Percentiles rank a stretch among this genome's conserved stretches.
Conservation (phyloP, 306 rosid species). For the Quercus dentata region DNA sequence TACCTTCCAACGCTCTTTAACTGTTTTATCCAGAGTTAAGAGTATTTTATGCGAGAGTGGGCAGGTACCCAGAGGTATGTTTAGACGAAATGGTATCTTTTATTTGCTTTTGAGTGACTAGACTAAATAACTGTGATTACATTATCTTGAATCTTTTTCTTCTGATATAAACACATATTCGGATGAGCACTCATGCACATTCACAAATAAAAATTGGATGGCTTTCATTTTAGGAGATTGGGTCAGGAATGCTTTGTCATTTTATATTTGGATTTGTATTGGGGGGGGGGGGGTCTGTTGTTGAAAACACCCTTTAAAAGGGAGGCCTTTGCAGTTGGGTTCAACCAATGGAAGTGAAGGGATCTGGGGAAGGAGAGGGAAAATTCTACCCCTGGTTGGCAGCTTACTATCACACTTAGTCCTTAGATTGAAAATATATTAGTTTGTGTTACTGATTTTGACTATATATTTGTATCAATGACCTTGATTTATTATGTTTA, state of each 20-base stretch:
- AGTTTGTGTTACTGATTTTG: background rate
- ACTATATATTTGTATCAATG: background rate
- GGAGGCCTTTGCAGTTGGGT: background rate
- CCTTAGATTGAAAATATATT: background rate
- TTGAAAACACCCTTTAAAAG: background rate
- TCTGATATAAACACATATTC: background rate
- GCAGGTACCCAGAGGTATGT: constrained; percentile 59
- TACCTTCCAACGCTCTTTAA: constrained; percentile 63
- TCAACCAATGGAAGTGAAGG: background rate
- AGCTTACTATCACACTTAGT: background rate
- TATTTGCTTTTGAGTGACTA: background rate
- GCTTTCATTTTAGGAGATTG: background rate
- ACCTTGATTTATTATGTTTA: background rate
- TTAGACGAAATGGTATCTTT: background rate
- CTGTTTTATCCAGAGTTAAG: constrained; percentile 62
- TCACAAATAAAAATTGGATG: background rate
- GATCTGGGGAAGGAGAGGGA: background rate
- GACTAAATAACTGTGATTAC: background rate
- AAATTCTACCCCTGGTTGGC: background rate
- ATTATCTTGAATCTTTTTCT: background rate
- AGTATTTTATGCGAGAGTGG: constrained; percentile 43
- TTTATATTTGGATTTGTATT: background rate
- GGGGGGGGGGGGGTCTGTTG: background rate
- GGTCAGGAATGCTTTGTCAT: background rate
- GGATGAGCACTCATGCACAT: background rate